Percentiles rank a stretch among this genome's conserved stretches.
These are phyloP conservation scores for Cyclocybe aegerita DNA, from an alignment of 768 basidiomycete genomes.

Conservation along the genomic window DNA sequence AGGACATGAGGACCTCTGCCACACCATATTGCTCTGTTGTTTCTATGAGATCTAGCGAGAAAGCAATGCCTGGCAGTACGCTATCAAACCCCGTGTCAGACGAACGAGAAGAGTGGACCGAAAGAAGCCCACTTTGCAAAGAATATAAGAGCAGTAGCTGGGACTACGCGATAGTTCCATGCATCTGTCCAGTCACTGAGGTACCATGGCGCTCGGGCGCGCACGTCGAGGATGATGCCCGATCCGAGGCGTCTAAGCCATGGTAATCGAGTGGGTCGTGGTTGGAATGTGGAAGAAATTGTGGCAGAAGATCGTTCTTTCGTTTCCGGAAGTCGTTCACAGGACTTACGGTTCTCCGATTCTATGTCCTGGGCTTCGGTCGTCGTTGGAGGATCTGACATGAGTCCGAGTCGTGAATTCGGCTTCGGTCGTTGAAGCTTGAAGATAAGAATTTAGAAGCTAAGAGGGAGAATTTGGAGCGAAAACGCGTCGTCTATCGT, in stretches of 20 bases:
- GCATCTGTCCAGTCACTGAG: constrained; percentile 53
- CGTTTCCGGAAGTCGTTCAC: constrained; percentile 1
- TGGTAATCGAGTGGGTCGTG: constrained; percentile 7
- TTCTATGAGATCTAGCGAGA: constrained; percentile 89
- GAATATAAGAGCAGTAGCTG: constrained; percentile 83
- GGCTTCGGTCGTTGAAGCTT: too few species aligned
- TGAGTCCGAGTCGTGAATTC: too few species aligned
- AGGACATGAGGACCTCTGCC: constrained; percentile 77
- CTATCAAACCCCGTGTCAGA: constrained; percentile 29
- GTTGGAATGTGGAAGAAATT: constrained; percentile 11
- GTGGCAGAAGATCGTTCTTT: constrained; percentile 12
- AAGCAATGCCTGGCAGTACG: constrained; percentile 89
- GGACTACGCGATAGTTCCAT: constrained; percentile 21
- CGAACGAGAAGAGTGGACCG: neutral
- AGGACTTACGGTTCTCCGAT: neutral
- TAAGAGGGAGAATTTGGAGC: too few species aligned
- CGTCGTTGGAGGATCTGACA: too few species aligned
- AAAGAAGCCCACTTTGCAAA: constrained; percentile 66
- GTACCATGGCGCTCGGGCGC: constrained; percentile 73
- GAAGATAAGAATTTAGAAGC: too few species aligned
- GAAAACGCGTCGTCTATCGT: too few species aligned
- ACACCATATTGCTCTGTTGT: constrained; percentile 90
- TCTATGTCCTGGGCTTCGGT: too few species aligned
- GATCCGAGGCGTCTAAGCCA: constrained; percentile 40
- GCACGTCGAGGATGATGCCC: constrained; percentile 66